A percentile compares a stretch with the other conserved stretches of the same genome.
Evolutionary conservation across 1,284 basidiomycete species (phyloP).

Genomic region (Pholiota adiposa): DNA sequence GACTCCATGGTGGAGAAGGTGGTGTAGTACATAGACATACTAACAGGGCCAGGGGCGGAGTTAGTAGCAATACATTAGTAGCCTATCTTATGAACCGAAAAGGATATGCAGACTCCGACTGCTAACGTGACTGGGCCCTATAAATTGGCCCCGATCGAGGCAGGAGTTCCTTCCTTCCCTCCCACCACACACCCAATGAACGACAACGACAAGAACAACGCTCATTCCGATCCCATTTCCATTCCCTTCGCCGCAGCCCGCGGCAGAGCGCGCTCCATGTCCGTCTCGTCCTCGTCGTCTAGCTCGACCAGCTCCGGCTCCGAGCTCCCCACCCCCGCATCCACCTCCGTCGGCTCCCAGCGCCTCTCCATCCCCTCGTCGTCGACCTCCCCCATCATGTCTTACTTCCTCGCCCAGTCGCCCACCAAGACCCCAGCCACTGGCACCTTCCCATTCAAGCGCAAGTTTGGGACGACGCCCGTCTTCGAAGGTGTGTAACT

Average conservation of each 20-base stretch:
- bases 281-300: conserved; percentile 58
- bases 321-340: conserved; percentile 49
- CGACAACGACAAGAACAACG: conserved; percentile 32
- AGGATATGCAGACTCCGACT: no score
- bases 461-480: conserved; percentile 54
- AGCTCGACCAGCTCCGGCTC: conserved; percentile 53
- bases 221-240: conserved; percentile 64
- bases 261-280: conserved; percentile 51
- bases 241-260: conserved; percentile 54
- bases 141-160: conserved; percentile 16
- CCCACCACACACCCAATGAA: conserved; percentile 36
- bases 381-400: conserved; percentile 68
- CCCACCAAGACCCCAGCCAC: conserved; percentile 42
- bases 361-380: conserved; percentile 54
- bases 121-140: conserved; percentile 21
- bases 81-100: neutral
- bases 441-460: conserved; percentile 64
- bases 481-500: conserved; percentile 76
- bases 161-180: conserved; percentile 21
- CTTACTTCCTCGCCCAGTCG: conserved; percentile 67
- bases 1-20: conserved; percentile 12
- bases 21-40: neutral
- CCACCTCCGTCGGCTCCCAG: conserved; percentile 42
- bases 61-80: no score
- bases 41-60: conserved; percentile 2